phyloP scores from a whole-genome alignment of 2,329 filamentous ascomycete species.

The Talaromyces pinophilus region DNA sequence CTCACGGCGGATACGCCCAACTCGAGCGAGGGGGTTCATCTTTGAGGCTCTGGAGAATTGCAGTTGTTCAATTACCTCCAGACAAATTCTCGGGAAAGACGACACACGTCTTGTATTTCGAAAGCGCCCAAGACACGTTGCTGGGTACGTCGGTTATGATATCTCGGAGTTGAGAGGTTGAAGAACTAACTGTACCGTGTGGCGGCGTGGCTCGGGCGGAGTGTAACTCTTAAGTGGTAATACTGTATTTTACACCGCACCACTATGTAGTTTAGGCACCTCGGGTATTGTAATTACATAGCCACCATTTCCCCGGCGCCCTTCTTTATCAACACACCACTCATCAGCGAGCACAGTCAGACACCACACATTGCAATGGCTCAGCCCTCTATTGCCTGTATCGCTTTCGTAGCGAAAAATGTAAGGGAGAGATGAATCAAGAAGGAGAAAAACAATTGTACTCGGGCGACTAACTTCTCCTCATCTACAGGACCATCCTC shows the following conservation, averaged over 20 bases:
- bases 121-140: background rate
- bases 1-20: conserved; percentile 24
- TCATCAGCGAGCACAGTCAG: background rate
- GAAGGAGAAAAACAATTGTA: background rate
- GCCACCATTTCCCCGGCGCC: background rate
- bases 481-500: conserved; percentile 77
- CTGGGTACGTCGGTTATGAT: conserved; percentile 3
- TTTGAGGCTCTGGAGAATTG: background rate
- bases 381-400: conserved; percentile 79
- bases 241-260: background rate
- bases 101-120: conserved; percentile 11
- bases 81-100: background rate
- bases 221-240: background rate
- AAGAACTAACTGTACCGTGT: conserved; percentile 16
- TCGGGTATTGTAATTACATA: conserved; percentile 7
- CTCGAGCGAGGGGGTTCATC: conserved; percentile 21
- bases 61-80: background rate
- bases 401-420: conserved; percentile 91
- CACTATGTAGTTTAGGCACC: background rate
- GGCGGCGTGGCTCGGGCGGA: conserved; percentile 10
- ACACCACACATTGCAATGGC: conserved; percentile 44
- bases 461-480: conserved; percentile 13
- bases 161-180: conserved; percentile 19
- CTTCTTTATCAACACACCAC: background rate
- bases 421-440: conserved; percentile 47